Evolutionary conservation across 179 eudicot genomes (phyloP).

Genomic region (Spinacia oleracea): DNA sequence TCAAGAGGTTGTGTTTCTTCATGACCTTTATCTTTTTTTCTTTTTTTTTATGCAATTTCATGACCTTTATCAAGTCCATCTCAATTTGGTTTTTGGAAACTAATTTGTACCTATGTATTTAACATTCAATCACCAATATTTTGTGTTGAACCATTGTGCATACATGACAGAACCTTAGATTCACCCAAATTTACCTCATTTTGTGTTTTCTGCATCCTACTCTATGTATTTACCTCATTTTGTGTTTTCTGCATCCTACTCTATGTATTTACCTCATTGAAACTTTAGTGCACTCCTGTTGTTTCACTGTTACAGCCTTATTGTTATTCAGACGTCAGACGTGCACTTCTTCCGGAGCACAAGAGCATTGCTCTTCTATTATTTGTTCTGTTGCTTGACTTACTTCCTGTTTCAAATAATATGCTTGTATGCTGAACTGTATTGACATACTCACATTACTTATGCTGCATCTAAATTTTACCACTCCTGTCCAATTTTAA

Average conservation of each 20-base stretch:
- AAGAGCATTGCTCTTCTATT: not conserved
- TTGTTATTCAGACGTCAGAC: not conserved
- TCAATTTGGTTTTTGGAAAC: not conserved
- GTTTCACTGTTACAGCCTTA: not conserved
- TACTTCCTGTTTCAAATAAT: not conserved
- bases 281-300: not conserved
- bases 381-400: not conserved
- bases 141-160: not conserved
- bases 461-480: not conserved
- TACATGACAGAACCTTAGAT: not conserved
- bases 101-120: too few relatives aligned
- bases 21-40: too few relatives aligned
- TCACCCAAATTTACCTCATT: not conserved
- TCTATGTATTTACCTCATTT: not conserved
- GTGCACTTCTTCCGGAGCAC: not conserved
- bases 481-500: not conserved
- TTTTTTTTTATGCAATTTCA: too few relatives aligned
- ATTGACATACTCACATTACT: not conserved
- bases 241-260: not conserved
- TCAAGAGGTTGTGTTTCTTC: not conserved
- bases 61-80: too few relatives aligned
- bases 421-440: not conserved
- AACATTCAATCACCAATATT: too few relatives aligned
- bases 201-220: not conserved
- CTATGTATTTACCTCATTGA: not conserved